Evolutionary conservation across 305 asterid species (phyloP).

Genomic region (Coffea humblotiana): DNA sequence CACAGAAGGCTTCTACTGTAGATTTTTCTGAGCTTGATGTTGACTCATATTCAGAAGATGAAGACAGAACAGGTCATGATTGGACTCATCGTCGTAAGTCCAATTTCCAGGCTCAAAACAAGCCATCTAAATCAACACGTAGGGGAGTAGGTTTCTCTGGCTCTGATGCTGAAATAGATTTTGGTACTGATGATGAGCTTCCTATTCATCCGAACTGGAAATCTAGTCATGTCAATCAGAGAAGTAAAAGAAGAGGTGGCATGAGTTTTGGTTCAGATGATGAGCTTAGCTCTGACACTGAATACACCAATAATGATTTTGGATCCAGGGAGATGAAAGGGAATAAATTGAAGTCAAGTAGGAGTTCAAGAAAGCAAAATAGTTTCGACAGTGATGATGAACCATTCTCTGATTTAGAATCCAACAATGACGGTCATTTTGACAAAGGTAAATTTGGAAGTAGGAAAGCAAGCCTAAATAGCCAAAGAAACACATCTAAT

Average conservation of each 20-base stretch:
- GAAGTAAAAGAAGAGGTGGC: conserved; percentile 38
- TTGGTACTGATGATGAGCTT: conserved; percentile 77
- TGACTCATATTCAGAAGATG: conserved; percentile 66
- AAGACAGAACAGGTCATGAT: conserved; percentile 34
- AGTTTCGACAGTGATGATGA: conserved; percentile 51
- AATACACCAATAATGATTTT: conserved; percentile 34
- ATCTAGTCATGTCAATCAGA: conserved; percentile 61
- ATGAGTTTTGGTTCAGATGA: conserved; percentile 56
- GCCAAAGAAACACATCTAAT: conserved; percentile 23
- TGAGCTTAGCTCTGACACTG: conserved; percentile 48
- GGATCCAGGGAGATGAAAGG: conserved; percentile 40
- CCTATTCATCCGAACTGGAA: conserved; percentile 74
- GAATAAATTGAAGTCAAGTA: conserved; percentile 37
- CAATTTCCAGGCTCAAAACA: conserved; percentile 26
- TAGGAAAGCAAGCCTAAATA: conserved; percentile 24
- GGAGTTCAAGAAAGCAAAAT: conserved; percentile 37
- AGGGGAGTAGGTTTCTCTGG: conserved; percentile 35
- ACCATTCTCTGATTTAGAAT: conserved; percentile 13
- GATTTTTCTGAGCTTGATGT: conserved; percentile 78
- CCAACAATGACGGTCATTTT: not conserved
- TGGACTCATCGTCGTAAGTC: conserved; percentile 34
- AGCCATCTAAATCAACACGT: conserved; percentile 34
- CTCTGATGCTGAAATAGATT: conserved; percentile 54
- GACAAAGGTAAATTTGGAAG: conserved; percentile 15
- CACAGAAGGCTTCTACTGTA: conserved; percentile 45